phyloP scores from a whole-genome alignment of 2,329 filamentous ascomycete genomes.

The Neofusicoccum ribis region DNA sequence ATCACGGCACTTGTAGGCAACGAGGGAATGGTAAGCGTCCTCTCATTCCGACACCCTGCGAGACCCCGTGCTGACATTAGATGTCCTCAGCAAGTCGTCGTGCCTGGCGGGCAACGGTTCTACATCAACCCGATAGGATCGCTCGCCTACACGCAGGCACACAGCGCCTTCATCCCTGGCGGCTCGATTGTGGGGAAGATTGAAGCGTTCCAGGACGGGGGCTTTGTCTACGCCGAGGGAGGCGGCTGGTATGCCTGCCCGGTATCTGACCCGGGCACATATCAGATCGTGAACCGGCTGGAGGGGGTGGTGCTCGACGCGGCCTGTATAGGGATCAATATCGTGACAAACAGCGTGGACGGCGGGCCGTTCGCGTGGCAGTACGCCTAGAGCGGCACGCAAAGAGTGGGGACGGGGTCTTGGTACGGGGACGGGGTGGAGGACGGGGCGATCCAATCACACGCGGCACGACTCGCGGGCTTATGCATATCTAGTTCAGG shows the following conservation, averaged over 20 bases:
- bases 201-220: constrained; percentile 3
- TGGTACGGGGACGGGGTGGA: constrained; percentile 10
- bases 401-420: constrained; percentile 4
- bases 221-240: constrained; percentile 2
- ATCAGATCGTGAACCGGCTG: background rate
- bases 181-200: background rate
- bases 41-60: background rate
- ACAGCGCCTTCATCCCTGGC: constrained; percentile 11
- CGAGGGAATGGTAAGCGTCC: background rate
- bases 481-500: constrained; percentile 4
- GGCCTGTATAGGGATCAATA: constrained; percentile 7
- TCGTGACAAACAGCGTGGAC: background rate
- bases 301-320: background rate
- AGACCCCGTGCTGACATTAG: too few species aligned
- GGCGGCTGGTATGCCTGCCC: constrained; percentile 13
- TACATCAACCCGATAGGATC: constrained; percentile 2
- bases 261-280: background rate
- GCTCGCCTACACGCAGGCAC: constrained; percentile 6
- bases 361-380: constrained; percentile 9
- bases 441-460: constrained; percentile 7
- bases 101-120: constrained; percentile 16
- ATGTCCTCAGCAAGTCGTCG: background rate
- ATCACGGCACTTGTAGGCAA: background rate
- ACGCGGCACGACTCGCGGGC: background rate
- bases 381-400: constrained; percentile 1